Evolutionary conservation across 805 yeast species (phyloP).

Genomic region (Lipomyces starkeyi): DNA sequence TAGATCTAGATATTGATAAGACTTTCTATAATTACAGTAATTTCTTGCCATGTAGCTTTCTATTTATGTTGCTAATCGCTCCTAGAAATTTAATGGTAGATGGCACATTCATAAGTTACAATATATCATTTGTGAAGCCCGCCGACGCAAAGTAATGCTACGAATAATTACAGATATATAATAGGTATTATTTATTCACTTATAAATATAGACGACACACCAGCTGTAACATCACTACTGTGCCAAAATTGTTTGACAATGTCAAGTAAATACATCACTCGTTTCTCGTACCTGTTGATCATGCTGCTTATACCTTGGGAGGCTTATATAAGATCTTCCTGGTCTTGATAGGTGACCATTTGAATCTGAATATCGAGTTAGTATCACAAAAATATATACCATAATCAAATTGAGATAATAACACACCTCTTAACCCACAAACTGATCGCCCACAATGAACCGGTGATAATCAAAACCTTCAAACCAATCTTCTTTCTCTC

Average conservation of each 20-base stretch:
- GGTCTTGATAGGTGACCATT: slow-evolving; percentile 95
- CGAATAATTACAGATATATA: not conserved
- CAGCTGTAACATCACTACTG: not conserved
- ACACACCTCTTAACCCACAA: slow-evolving; percentile 80
- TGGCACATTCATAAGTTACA: too few species aligned
- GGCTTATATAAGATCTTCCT: slow-evolving; percentile 93
- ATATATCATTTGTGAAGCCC: too few species aligned
- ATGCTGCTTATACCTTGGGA: slow-evolving; percentile 59
- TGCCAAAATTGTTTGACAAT: not conserved
- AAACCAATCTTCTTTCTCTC: slow-evolving; percentile 96
- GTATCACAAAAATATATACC: not conserved
- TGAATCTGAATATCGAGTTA: slow-evolving; percentile 57
- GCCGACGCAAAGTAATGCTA: too few species aligned
- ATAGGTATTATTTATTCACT: not conserved
- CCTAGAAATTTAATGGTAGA: too few species aligned
- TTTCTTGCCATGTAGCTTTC: too few species aligned
- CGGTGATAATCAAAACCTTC: slow-evolving; percentile 82
- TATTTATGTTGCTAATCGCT: too few species aligned
- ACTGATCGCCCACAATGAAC: slow-evolving; percentile 79
- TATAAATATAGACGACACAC: not conserved
- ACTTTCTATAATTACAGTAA: too few species aligned
- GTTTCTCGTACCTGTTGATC: not conserved
- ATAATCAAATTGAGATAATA: not conserved
- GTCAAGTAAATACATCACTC: not conserved
- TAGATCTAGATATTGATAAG: too few species aligned